Evolutionary conservation across 495 filamentous ascomycete genomes (phyloP), one percentile per base, ranked within the genome.

Genomic region (Peziza echinospora): DNA sequence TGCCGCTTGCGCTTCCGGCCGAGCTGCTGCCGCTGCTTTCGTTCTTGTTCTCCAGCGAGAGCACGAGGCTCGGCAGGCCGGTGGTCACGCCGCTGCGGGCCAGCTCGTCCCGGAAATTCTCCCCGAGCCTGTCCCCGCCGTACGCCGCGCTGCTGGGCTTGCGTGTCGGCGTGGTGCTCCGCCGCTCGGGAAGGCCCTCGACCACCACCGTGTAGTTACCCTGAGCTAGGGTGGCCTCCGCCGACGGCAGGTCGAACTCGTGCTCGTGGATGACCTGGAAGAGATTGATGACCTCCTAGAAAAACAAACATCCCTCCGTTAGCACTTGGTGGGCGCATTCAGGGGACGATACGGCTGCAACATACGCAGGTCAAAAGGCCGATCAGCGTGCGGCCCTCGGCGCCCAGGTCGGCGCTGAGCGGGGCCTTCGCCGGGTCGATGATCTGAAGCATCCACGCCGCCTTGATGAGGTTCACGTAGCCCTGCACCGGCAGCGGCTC

Each of bases 401-500:
- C 52, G 1, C 51, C 53, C 23, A 54, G 49, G 19, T 5, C 30
- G 13, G 3, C 19, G 3, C 42, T 43, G 4, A 41, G 24, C 3
- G 28, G 40, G 5, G 39, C 46, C 2, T 26, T 34, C 9, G 46
- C 21, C 10, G 43, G 28, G 10, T 24, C 51, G 6, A 43, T 22
- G 9, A 49, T 43, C 17, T 24, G 16, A 21, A 56, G 34, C 21
- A 56, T 30, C 54, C 54, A 56, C 1, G 52, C 48, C 24, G 51
- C 48, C 26, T 56, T 56, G 39, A 56, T 49, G 1, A 56, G 26
- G 46, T 56, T 56, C n/a, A 56, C 42, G 21, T 54, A 56, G n/a
- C 51, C 24, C 43, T 44, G 43, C 1, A 45, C 46, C 9, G 48
- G 47, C 8, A 48, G 21, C 5, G 46, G 26, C 4, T 37, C 19